phyloP scores from a whole-genome alignment of 345 rosid species.

The Pelargonium nanum region DNA sequence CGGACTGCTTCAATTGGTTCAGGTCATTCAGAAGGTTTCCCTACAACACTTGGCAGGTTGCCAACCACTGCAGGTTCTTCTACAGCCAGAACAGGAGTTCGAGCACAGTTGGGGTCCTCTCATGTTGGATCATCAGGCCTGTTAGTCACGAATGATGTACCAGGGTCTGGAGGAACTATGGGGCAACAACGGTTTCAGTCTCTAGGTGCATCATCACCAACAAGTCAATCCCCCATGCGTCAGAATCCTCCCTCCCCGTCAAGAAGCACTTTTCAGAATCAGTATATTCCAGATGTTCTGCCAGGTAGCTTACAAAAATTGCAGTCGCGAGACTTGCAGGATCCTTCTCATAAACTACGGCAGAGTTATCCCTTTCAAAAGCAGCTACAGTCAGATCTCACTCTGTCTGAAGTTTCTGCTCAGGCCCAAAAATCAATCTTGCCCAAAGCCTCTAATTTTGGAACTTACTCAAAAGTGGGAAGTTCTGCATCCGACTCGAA shows the following conservation, averaged over 20 bases:
- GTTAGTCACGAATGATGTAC: conserved; percentile 25
- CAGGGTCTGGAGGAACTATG: conserved; percentile 33
- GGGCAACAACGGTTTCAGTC: conserved; percentile 39
- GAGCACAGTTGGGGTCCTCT: conserved; percentile 29
- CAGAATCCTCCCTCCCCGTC: conserved; percentile 31
- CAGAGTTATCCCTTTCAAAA: conserved; percentile 15
- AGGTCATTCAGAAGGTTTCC: conserved; percentile 35
- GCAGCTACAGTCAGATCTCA: conserved; percentile 17
- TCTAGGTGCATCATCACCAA: conserved; percentile 26
- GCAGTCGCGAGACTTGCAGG: conserved; percentile 19
- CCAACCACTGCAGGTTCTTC: conserved; percentile 29
- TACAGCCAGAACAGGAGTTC: conserved; percentile 30
- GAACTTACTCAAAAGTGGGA: conserved; percentile 26
- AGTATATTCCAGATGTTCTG: conserved; percentile 20
- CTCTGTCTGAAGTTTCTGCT: conserved; percentile 16
- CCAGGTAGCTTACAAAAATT: conserved; percentile 18
- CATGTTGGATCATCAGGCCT: conserved; percentile 28
- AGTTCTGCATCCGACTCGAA: conserved; percentile 12
- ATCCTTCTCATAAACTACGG: conserved; percentile 22
- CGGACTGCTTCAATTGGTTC: conserved; percentile 15
- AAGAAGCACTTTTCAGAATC: conserved; percentile 10
- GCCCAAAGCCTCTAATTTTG: conserved; percentile 23
- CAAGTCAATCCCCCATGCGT: conserved; percentile 37
- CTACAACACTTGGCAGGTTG: conserved; percentile 32
- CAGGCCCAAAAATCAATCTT: conserved; percentile 23